Evolutionary conservation across 768 basidiomycete species (phyloP).

Genomic region (Paxillus involutus): DNA sequence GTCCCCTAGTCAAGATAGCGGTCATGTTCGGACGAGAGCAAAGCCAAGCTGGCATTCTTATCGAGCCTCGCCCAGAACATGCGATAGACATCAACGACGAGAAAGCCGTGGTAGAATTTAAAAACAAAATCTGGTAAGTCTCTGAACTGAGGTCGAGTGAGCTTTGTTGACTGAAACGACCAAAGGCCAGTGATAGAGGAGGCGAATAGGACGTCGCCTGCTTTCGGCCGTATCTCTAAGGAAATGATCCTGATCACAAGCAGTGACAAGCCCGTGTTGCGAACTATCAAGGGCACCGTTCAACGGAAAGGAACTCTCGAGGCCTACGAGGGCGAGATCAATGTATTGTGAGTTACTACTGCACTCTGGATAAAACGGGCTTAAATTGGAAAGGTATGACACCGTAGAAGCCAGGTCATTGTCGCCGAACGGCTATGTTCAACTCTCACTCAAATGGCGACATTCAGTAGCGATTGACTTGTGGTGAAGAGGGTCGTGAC

Average conservation of each 20-base stretch:
- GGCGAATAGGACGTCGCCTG: constrained; percentile 41
- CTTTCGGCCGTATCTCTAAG: constrained; percentile 47
- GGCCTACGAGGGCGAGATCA: constrained; percentile 46
- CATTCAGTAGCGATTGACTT: no score
- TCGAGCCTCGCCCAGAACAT: constrained; percentile 25
- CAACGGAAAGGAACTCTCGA: constrained; percentile 38
- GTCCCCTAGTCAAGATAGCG: constrained; percentile 18
- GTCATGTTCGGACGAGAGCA: constrained; percentile 33
- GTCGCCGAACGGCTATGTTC: neutral
- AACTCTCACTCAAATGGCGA: no score
- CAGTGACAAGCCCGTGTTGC: constrained; percentile 41
- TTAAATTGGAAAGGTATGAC: constrained; percentile 5
- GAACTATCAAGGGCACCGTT: constrained; percentile 47
- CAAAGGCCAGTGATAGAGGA: constrained; percentile 42
- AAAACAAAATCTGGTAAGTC: constrained; percentile 21
- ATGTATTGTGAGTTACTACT: constrained; percentile 36
- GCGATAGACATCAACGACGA: constrained; percentile 7
- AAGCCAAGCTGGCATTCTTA: constrained; percentile 27
- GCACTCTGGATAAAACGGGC: no score
- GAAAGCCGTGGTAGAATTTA: constrained; percentile 11
- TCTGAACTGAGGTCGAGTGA: no score
- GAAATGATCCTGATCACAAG: constrained; percentile 53
- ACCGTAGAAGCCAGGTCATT: neutral
- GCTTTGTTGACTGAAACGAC: no score
- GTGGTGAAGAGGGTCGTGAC: no score